Evolutionary conservation across 352 stramenopile species (phyloP), one percentile per base, ranked within the genome.

Genomic region (Peronospora belbahrii): DNA sequence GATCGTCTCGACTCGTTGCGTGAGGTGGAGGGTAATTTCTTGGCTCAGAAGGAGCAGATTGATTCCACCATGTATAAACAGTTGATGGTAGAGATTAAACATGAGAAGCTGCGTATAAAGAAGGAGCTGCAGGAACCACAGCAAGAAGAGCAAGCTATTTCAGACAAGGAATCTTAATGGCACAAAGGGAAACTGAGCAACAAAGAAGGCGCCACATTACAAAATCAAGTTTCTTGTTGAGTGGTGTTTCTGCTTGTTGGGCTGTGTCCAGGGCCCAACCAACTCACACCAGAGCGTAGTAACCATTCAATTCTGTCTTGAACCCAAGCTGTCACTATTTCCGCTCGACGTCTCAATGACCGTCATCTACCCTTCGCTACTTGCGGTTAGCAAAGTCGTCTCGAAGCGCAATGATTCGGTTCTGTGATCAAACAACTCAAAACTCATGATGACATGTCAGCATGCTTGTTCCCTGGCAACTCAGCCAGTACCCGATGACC

Each of bases 91-190:
- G 77, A 88, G 52, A 82, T 88, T 40, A 48, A 68, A n/a, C 62
- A 71, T 22, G 77, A 88, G 56, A 88, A 86, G 48, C 17, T 41
- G 14, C 74, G 77, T 10, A 35, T 86, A 24, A 85, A 88, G 59
- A 68, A 59, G 32, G 60, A 63, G 48, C 57, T 88, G 14, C 74
- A 82, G 56, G 65, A 67, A 39, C 37, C 48, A 6, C 38, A 62
- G 19, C 14, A 27, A 14, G 31, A 62, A 38, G 34, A 57, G 28
- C 48, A 57, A 52, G n/a, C 27, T 17, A 35, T 19, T 11, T 10
- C 13, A 13, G n/a, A 14, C 7, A n/a, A 32, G 40, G 13, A 6
- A 14, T n/a, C 31, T 19, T 3, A 33, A 33, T 36, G 2, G 20
- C 27, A 18, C 22, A 23, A 30, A 25, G 9, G 10, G 15, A 37